These are phyloP conservation scores for Plasmodium falciparum DNA, from an alignment of 169 alveolate species.

Conservation along the genomic window DNA sequence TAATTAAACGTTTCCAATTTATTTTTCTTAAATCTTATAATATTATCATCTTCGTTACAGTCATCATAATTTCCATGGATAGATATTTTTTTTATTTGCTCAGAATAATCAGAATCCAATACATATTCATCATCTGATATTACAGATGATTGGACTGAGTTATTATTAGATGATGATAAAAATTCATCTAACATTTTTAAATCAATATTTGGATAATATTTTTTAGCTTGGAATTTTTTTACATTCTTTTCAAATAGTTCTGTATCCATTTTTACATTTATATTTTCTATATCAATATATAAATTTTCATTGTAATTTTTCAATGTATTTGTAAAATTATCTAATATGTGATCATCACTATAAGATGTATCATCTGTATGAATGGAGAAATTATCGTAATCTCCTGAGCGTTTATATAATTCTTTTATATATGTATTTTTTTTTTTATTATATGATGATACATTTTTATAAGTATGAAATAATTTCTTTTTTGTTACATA, in stretches of 20 bases:
- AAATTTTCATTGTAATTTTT: conserved; percentile 33
- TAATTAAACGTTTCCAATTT: conserved; percentile 51
- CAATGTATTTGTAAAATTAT: conserved; percentile 21
- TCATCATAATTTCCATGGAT: neutral
- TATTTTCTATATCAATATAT: conserved; percentile 18
- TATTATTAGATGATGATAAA: neutral
- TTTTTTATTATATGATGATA: neutral
- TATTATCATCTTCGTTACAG: conserved; percentile 5
- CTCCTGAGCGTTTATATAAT: too few relatives aligned
- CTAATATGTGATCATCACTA: conserved; percentile 27
- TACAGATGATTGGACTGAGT: neutral
- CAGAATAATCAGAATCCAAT: conserved; percentile 16
- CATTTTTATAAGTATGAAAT: neutral
- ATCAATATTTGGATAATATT: conserved; percentile 34
- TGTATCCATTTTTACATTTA: neutral
- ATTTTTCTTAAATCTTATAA: conserved; percentile 32
- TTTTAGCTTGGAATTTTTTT: conserved; percentile 33
- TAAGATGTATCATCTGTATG: conserved; percentile 4
- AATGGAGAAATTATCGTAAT: too few relatives aligned
- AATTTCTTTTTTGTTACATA: neutral
- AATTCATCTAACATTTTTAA: neutral
- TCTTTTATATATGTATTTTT: neutral
- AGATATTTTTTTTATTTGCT: neutral
- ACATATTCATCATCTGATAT: neutral
- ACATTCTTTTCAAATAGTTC: conserved; percentile 5